These are phyloP conservation scores for Scheffersomyces coipomensis DNA, from an alignment of 805 yeast species.

Conservation along the genomic window DNA sequence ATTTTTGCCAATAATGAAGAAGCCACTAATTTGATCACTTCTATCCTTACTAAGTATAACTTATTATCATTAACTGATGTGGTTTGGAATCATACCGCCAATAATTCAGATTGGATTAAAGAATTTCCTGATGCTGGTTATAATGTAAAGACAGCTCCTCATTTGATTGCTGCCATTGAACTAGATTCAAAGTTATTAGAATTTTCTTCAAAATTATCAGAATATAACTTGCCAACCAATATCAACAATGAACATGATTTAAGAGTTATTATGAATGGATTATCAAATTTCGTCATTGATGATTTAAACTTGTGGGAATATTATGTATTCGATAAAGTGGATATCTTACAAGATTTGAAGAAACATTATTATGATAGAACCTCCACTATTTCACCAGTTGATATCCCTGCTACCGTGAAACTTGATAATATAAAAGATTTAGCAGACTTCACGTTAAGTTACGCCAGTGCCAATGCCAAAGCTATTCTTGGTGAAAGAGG, in stretches of 20 bases:
- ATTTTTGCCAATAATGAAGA: constrained; percentile 56
- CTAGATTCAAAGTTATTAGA: constrained; percentile 68
- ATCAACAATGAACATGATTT: constrained; percentile 56
- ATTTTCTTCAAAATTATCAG: constrained; percentile 57
- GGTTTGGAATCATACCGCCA: constrained; percentile 93
- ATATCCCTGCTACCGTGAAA: constrained; percentile 44
- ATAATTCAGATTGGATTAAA: constrained; percentile 81
- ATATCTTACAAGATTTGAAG: constrained; percentile 38
- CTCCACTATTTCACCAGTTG: constrained; percentile 23
- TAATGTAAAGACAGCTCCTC: constrained; percentile 84
- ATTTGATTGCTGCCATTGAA: constrained; percentile 78
- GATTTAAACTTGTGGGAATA: constrained; percentile 81
- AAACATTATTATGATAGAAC: constrained; percentile 29
- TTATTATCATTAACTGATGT: constrained; percentile 85
- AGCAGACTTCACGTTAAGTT: constrained; percentile 46
- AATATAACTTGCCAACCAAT: constrained; percentile 60
- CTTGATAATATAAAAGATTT: constrained; percentile 39
- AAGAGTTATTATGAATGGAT: constrained; percentile 59
- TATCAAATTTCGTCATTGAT: constrained; percentile 65
- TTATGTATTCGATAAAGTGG: constrained; percentile 65
- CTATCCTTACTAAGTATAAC: constrained; percentile 52
- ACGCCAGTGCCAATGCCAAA: constrained; percentile 36
- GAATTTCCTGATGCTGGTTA: constrained; percentile 92
- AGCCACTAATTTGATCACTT: constrained; percentile 49
- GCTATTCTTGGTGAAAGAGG: constrained; percentile 51